phyloP scores from a whole-genome alignment of 495 filamentous ascomycete species.

The Venustampulla echinocandica region DNA sequence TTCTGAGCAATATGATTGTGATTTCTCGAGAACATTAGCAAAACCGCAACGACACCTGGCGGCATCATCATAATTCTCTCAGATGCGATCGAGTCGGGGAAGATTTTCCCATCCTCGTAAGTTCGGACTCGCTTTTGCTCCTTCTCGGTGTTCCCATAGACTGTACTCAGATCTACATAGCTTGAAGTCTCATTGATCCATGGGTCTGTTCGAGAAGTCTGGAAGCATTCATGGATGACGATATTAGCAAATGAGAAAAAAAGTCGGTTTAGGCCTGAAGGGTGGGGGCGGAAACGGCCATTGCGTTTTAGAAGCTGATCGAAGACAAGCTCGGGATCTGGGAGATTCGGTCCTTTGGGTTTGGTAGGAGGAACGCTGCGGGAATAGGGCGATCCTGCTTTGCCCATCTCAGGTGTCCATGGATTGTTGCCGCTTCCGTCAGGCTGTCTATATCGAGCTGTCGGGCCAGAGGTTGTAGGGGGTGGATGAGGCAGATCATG shows the following conservation, averaged over 20 bases:
- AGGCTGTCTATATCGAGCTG: constrained; percentile 47
- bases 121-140: constrained; percentile 71
- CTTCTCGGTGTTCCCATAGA: constrained; percentile 73
- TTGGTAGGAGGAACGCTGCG: constrained; percentile 56
- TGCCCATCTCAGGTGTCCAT: constrained; percentile 55
- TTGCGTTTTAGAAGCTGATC: constrained; percentile 36
- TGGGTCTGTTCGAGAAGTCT: constrained; percentile 32
- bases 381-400: constrained; percentile 55
- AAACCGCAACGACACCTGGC: constrained; percentile 66
- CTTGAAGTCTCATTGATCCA: constrained; percentile 67
- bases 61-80: constrained; percentile 70
- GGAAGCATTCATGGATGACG: constrained; percentile 59
- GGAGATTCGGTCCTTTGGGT: constrained; percentile 42
- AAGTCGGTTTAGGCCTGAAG: constrained; percentile 66
- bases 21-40: constrained; percentile 70
- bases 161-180: constrained; percentile 73
- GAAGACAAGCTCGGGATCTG: constrained; percentile 54
- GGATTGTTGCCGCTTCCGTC: constrained; percentile 65
- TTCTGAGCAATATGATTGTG: constrained; percentile 74
- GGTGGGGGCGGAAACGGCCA: constrained; percentile 28
- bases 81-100: constrained; percentile 71
- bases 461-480: constrained; percentile 16
- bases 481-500: constrained; percentile 49
- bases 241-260: constrained; percentile 84
- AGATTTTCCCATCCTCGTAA: constrained; percentile 71